A percentile compares a stretch with the other conserved stretches of the same genome.
phyloP scores from a whole-genome alignment of 768 basidiomycete genomes.

The Serendipita sp. region DNA sequence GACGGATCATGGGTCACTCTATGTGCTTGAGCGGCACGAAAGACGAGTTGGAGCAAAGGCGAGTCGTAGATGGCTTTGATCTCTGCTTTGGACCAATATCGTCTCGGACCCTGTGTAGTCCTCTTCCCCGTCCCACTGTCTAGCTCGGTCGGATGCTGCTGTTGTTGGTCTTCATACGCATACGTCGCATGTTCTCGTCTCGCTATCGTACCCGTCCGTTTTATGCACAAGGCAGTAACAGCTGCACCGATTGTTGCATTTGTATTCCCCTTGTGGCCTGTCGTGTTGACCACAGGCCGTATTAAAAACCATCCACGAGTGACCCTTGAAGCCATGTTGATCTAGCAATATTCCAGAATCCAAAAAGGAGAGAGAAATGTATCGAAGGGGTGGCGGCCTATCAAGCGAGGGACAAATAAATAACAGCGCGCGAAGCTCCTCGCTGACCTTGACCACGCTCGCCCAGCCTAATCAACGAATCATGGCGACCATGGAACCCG shows the following conservation, averaged over 20 bases:
- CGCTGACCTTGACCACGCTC: background rate
- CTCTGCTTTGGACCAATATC: constrained; percentile 62
- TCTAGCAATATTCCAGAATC: no score
- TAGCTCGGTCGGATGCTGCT: no score
- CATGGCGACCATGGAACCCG: constrained; percentile 31
- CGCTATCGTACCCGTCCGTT: no score
- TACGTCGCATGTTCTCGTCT: background rate
- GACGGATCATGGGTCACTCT: constrained; percentile 71
- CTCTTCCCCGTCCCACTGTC: background rate
- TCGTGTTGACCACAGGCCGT: no score
- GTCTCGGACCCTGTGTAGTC: constrained; percentile 20
- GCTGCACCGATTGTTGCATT: no score
- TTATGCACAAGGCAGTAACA: no score
- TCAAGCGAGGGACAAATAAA: background rate
- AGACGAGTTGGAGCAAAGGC: constrained; percentile 79
- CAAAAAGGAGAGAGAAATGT: background rate
- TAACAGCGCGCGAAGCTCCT: background rate
- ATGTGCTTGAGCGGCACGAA: constrained; percentile 70
- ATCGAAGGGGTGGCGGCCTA: background rate
- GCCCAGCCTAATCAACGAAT: background rate
- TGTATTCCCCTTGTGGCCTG: no score
- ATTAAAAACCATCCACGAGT: no score
- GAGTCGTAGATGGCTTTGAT: constrained; percentile 74
- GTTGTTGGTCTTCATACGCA: background rate
- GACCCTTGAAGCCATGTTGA: no score